Conservation (phyloP, 208 protist genomes). For the Acanthamoeba culbertsoni region DNA sequence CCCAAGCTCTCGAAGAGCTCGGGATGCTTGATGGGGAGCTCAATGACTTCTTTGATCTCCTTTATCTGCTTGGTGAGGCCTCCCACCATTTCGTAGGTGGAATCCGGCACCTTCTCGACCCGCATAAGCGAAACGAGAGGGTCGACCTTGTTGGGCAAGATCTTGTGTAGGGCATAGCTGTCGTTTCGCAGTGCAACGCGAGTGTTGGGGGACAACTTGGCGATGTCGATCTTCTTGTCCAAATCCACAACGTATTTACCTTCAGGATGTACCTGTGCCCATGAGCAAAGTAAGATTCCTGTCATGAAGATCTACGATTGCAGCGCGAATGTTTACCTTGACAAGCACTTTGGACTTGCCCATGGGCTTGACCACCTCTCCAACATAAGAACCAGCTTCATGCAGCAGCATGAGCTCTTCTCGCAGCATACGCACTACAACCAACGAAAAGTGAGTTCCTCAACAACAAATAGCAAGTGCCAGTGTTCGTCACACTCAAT, state of each 20-base stretch:
- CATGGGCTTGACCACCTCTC: constrained; percentile 99
- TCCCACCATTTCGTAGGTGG: constrained; percentile 99
- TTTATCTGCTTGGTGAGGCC: constrained; percentile 99
- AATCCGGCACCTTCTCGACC: constrained; percentile 99
- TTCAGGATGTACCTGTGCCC: constrained; percentile 88
- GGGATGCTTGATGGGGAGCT: constrained; percentile 98
- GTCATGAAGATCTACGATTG: not conserved
- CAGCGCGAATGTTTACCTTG: constrained; percentile 85
- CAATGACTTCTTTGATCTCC: constrained; percentile 97
- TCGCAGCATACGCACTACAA: constrained; percentile 94
- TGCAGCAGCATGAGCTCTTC: constrained; percentile 98
- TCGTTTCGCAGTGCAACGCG: constrained; percentile 97
- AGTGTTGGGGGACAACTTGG: constrained; percentile 92
- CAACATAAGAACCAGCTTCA: constrained; percentile 97
- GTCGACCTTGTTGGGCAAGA: constrained; percentile 98
- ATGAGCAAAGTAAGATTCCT: not conserved
- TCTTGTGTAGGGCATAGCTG: constrained; percentile 96
- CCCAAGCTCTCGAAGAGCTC: constrained; percentile 99
- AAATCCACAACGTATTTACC: constrained; percentile 99
- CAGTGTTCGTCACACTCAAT: not conserved
- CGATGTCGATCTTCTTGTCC: constrained; percentile 94
- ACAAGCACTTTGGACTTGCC: constrained; percentile 97
- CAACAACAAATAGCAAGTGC: constrained; percentile 33
- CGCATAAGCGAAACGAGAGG: constrained; percentile 99
- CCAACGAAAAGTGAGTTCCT: not conserved